phyloP scores from a whole-genome alignment of 495 filamentous ascomycete species.

The Articulospora tetracladia region DNA sequence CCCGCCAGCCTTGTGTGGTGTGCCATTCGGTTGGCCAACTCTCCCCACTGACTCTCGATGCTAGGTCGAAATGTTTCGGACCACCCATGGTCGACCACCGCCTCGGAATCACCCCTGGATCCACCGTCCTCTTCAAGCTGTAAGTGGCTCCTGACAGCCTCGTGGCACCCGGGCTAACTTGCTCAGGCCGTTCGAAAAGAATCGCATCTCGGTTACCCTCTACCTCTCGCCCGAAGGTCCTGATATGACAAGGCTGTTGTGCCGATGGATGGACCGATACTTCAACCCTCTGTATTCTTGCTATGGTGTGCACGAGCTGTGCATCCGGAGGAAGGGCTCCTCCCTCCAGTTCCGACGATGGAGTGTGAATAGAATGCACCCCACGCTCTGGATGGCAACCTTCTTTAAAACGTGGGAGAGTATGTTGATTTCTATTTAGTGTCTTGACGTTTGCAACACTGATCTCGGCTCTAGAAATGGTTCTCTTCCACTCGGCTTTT shows the following conservation, averaged over 20 bases:
- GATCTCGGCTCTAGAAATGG: conserved; percentile 46
- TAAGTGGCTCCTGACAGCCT: conserved; percentile 21
- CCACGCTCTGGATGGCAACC: conserved; percentile 46
- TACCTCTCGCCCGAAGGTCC: conserved; percentile 40
- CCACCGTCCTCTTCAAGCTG: conserved; percentile 49
- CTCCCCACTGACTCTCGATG: conserved; percentile 8
- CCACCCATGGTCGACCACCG: conserved; percentile 25
- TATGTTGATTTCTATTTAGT: conserved; percentile 21
- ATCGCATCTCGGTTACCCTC: conserved; percentile 43
- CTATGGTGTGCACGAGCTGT: conserved; percentile 45
- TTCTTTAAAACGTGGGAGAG: conserved; percentile 56
- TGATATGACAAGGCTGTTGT: conserved; percentile 39
- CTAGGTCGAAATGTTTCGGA: conserved; percentile 39
- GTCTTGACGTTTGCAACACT: neutral
- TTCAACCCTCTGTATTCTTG: conserved; percentile 23
- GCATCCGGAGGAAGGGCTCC: conserved; percentile 41
- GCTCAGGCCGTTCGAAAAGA: conserved; percentile 42
- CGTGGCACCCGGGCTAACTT: neutral
- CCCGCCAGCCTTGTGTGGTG: neutral
- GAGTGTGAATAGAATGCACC: conserved; percentile 36
- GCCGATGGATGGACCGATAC: conserved; percentile 30
- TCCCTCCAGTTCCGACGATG: conserved; percentile 45
- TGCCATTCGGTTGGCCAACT: conserved; percentile 3
- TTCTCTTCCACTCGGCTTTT: conserved; percentile 75
- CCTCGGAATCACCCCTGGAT: conserved; percentile 35